phyloP scores from a whole-genome alignment of 768 basidiomycete species.

The Trametes meyenii region DNA sequence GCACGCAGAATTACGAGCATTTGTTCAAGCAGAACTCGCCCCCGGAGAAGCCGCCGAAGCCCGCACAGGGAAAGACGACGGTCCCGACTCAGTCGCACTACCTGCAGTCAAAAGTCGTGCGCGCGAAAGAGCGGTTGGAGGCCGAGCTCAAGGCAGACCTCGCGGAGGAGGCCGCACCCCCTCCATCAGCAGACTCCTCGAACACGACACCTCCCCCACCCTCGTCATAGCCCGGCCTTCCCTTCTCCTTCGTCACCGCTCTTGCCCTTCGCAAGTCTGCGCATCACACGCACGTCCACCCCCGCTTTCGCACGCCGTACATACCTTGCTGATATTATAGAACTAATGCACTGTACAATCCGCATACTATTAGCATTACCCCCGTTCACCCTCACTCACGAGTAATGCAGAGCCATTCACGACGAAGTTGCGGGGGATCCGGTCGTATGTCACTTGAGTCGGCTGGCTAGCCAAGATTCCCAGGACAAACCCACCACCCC shows the following conservation, averaged over 20 bases:
- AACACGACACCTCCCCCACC: constrained; percentile 15
- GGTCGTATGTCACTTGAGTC: no score
- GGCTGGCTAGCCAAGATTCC: no score
- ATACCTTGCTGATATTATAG: constrained; percentile 25
- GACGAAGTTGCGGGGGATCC: not conserved
- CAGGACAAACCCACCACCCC: no score
- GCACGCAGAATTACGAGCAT: constrained; percentile 84
- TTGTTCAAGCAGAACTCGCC: constrained; percentile 90
- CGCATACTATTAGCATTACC: constrained; percentile 20
- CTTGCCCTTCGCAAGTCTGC: not conserved
- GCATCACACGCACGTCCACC: not conserved
- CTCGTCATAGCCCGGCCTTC: constrained; percentile 5
- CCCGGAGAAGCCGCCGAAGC: constrained; percentile 49
- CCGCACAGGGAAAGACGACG: constrained; percentile 47
- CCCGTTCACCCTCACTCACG: constrained; percentile 20
- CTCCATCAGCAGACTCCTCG: constrained; percentile 4
- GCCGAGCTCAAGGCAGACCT: constrained; percentile 60
- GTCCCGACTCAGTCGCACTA: constrained; percentile 76
- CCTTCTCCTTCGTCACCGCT: not conserved
- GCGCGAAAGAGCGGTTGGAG: constrained; percentile 93
- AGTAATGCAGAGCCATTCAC: constrained; percentile 15
- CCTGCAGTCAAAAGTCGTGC: constrained; percentile 94
- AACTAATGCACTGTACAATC: constrained; percentile 23
- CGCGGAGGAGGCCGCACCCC: constrained; percentile 11
- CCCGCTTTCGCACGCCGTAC: constrained; percentile 9